Evolutionary conservation across 73 alveolate species (phyloP).

Genomic region (Blepharisma japonicum): DNA sequence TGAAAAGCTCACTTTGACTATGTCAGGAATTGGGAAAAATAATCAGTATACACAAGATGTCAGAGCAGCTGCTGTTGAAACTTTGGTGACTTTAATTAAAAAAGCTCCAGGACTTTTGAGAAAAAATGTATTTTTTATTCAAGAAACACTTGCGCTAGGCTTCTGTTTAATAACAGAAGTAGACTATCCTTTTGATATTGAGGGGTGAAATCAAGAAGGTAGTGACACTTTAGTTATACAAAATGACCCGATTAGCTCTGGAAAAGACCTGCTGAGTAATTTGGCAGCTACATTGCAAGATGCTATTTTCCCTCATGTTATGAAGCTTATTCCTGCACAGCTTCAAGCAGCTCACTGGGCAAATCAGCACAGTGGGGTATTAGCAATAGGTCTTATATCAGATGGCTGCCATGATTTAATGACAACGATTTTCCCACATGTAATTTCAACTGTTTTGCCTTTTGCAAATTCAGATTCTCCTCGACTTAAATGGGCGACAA

Average conservation of each 20-base stretch:
- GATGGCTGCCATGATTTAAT: constrained; percentile 22
- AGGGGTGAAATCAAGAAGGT: not conserved
- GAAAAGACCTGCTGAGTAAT: constrained; percentile 13
- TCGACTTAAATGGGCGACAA: constrained; percentile 23
- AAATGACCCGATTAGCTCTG: constrained; percentile 19
- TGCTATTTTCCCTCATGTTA: not conserved
- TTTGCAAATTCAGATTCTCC: constrained; percentile 7
- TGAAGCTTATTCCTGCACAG: not conserved
- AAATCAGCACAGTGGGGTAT: not conserved
- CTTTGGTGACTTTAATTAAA: constrained; percentile 1
- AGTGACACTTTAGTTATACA: not conserved
- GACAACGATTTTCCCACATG: not conserved
- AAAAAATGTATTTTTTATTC: not conserved
- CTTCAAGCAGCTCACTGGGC: constrained; percentile 2
- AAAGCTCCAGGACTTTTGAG: constrained; percentile 20
- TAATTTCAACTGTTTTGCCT: not conserved
- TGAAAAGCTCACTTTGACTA: not conserved
- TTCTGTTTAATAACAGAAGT: not conserved
- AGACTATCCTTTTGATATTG: not conserved
- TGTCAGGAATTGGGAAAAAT: not conserved
- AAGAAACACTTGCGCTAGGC: not conserved
- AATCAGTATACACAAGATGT: not conserved
- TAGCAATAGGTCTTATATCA: constrained; percentile 7
- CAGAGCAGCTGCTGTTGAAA: constrained; percentile 23
- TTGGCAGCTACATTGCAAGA: not conserved